phyloP scores from a whole-genome alignment of 768 basidiomycete genomes.

The Tricholoma matsutake region DNA sequence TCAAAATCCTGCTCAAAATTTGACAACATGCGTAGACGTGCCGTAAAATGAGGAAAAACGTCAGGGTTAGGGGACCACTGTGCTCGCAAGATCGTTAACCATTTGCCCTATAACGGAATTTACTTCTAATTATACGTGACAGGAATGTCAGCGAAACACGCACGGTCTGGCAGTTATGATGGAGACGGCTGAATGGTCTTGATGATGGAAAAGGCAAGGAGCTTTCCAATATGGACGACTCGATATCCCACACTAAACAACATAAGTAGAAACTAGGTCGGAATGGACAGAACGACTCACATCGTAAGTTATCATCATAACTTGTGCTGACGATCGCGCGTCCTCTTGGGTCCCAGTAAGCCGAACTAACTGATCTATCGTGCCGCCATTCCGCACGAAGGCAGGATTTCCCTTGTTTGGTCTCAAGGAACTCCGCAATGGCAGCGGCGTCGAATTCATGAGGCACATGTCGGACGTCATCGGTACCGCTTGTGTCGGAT shows the following conservation, averaged over 20 bases:
- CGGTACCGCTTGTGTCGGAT: slow-evolving; percentile 18
- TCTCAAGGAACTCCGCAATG: slow-evolving; percentile 47
- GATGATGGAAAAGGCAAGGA: slow-evolving; percentile 54
- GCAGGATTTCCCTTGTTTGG: slow-evolving; percentile 49
- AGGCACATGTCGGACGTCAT: neutral
- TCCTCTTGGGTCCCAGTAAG: slow-evolving; percentile 84
- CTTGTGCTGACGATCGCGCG: slow-evolving; percentile 79
- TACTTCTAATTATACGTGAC: neutral
- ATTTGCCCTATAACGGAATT: slow-evolving; percentile 56
- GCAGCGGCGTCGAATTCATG: slow-evolving; percentile 36
- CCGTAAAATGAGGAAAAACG: slow-evolving; percentile 81
- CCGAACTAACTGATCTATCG: slow-evolving; percentile 76
- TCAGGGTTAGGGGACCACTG: slow-evolving; percentile 80
- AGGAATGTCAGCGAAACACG: neutral
- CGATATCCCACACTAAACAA: slow-evolving; percentile 72
- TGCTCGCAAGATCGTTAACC: slow-evolving; percentile 75
- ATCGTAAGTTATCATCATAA: slow-evolving; percentile 73
- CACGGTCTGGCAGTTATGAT: slow-evolving; percentile 82
- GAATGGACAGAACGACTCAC: slow-evolving; percentile 40
- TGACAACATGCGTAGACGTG: slow-evolving; percentile 29
- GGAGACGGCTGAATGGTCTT: slow-evolving; percentile 58
- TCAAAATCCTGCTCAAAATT: neutral
- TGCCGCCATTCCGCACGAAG: slow-evolving; percentile 68
- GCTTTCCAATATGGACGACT: slow-evolving; percentile 45
- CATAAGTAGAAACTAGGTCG: slow-evolving; percentile 5